Base-by-base conservation (phyloP, 805 yeast genomes). In the Saturnispora mendoncae region DNA sequence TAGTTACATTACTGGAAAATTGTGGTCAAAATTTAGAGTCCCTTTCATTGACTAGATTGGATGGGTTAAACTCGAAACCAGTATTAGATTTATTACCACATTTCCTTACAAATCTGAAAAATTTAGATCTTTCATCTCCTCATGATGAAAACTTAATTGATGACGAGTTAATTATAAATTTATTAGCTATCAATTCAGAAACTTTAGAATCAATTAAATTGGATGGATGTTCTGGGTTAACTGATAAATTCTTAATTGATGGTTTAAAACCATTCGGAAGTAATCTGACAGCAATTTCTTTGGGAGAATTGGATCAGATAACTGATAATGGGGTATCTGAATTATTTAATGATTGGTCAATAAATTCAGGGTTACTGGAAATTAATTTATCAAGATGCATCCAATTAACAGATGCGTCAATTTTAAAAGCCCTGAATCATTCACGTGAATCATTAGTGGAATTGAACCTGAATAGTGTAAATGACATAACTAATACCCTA, bases 401-500 rank as follows among this genome's bases (percentile, higher is more conserved):
- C 6, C 71, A 72, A 2, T 51, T 90, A 13, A 77, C 76, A 1
- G 87, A 86, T 55, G 66, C 60, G 7, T 80, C 84, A 0, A 54
- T 85, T 1, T 64, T 69, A 33, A 76, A 80, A 9, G 54, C 84
- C 24, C 52, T 87, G 4, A 55, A 66, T 3, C 94, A 85, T 48
- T 75, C 84, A 2, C 71, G 73, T 2, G 57, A 68, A 19, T 76
- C 95, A 0, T 54, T 92, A 23, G 80, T 80, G 20, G 80, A 80
- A 38, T 60, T 92, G 21, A 77, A 74, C 47, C 46, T 92, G 45
- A 90, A 90, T 55, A 84, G 95, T 0, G 55, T 86, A n/a, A 71
- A 75, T 46, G 62, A 62, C 8, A 50, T 90, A 1, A 66, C 83
- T 0, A 62, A 67, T 13, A 63, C 65, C 4, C 64, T 78, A 6